Base-by-base conservation (phyloP, 2,329 filamentous ascomycete genomes). In the Seiridium cupressi region DNA sequence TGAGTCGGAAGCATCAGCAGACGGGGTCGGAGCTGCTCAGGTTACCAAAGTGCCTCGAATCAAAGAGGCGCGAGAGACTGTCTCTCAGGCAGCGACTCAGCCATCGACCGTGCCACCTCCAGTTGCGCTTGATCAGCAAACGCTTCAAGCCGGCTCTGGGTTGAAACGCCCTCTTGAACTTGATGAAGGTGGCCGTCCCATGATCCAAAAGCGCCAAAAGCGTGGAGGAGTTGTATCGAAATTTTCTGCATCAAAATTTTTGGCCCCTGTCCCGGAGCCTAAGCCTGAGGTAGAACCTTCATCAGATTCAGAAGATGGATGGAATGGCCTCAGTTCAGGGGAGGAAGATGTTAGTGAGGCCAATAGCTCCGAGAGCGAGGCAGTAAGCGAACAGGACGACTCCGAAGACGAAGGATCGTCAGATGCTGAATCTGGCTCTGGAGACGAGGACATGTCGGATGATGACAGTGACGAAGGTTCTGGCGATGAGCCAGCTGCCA, bases 111-210 rank as follows among this genome's bases (percentile, higher is more conserved):
- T 44, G n/a, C 32, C 44, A 36, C 46, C 60, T 11, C 13, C 63
- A 8, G 38, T 61, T 34, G 55, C 44, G 48, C 10, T 61, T 9
- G 54, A 62, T 35, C 38, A 38, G 13, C 11, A 36, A n/a, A 31
- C 62, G 11, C n/a, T 46, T 11, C 38, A 68, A 10, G 76, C 86
- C 57, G 95, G 95, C 26, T 89, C 88, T 62, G 95, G 95, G 5
- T 75, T 99, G 61, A 98, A 98, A 73, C 84, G 93, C 47, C 92
- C 93, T 1, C 79, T 99, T 9, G 91, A 96, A 49, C 66, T 92
- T 8, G 92, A 92, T 63, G 87, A 91, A 1, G 86, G 89, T 61
- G 92, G 94, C 5, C 87, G 86, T 59, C 95, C 94, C 0, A 80
- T 97, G 3, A 86, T 98, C 56, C 89, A 90, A 70, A 95, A 92